A percentile compares a stretch with the other conserved stretches of the same genome.
phyloP scores from a whole-genome alignment of 768 basidiomycete species.

The Hypholoma sublateritium region DNA sequence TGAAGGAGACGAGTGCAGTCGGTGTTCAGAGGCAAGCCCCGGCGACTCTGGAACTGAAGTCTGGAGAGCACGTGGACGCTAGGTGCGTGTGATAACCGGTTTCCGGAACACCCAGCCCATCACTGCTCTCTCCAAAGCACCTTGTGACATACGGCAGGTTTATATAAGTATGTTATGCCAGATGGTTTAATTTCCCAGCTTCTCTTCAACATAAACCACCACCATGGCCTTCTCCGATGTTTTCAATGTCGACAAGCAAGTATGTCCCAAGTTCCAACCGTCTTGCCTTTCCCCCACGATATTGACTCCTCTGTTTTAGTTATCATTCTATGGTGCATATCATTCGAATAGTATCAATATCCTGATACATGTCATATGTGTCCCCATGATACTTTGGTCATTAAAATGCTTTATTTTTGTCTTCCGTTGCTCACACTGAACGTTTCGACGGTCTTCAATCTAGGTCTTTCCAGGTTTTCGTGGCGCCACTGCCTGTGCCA shows the following conservation, averaged over 20 bases:
- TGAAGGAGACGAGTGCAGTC: neutral
- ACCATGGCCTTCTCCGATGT: constrained; percentile 38
- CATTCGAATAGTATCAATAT: constrained; percentile 84
- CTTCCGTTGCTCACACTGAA: neutral
- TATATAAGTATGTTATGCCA: constrained; percentile 12
- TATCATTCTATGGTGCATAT: constrained; percentile 93
- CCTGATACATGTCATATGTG: constrained; percentile 81
- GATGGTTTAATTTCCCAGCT: constrained; percentile 1
- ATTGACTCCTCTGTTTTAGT: constrained; percentile 39
- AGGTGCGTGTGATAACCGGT: neutral
- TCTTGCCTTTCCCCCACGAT: neutral
- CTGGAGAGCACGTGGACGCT: constrained; percentile 5
- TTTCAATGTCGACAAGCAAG: constrained; percentile 75
- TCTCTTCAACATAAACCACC: constrained; percentile 18
- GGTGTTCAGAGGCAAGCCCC: neutral
- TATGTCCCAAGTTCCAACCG: constrained; percentile 26
- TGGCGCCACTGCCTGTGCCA: constrained; percentile 48
- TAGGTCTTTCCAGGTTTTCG: constrained; percentile 66
- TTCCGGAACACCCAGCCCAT: neutral
- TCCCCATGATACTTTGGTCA: constrained; percentile 83
- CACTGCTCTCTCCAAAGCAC: constrained; percentile 3
- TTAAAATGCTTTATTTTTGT: constrained; percentile 9
- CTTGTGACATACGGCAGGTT: constrained; percentile 13
- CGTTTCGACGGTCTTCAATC: neutral
- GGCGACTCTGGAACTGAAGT: constrained; percentile 6